These are phyloP conservation scores for Wickerhamiella slavikovae DNA, from an alignment of 805 yeast genomes.

Conservation along the genomic window DNA sequence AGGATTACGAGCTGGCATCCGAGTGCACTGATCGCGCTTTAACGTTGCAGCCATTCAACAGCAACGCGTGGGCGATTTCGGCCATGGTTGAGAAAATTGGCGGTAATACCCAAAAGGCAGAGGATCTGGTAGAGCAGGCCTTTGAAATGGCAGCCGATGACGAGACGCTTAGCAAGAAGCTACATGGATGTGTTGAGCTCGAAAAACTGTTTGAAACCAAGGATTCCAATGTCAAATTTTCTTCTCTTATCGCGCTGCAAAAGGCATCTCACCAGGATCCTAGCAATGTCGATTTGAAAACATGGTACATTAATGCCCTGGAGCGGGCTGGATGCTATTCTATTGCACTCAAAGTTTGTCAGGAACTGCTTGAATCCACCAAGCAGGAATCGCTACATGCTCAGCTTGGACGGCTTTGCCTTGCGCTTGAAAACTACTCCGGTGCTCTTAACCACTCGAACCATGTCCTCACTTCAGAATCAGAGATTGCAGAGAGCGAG, in stretches of 20 bases:
- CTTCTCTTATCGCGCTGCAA: no score
- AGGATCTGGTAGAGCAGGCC: constrained; percentile 50
- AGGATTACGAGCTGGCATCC: constrained; percentile 52
- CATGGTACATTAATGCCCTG: no score
- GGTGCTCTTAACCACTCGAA: constrained; percentile 42
- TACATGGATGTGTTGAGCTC: constrained; percentile 43
- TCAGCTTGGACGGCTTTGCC: constrained; percentile 48
- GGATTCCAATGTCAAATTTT: constrained; percentile 12
- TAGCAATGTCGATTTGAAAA: constrained; percentile 10
- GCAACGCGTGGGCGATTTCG: constrained; percentile 70
- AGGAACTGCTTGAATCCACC: neutral
- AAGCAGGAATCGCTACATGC: constrained; percentile 1
- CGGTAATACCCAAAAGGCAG: constrained; percentile 28
- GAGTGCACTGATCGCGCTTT: constrained; percentile 57
- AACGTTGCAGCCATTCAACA: constrained; percentile 57
- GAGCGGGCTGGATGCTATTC: no score
- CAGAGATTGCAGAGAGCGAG: constrained; percentile 15
- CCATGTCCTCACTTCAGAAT: constrained; percentile 29
- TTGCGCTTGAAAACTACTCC: constrained; percentile 38
- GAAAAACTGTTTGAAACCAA: constrained; percentile 16
- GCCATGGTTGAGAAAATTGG: constrained; percentile 30
- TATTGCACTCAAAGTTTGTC: no score
- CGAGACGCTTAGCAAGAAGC: constrained; percentile 44
- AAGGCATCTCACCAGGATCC: constrained; percentile 31
- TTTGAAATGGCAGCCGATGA: constrained; percentile 56